Percentiles rank a stretch among this genome's conserved stretches.
phyloP scores from a whole-genome alignment of 1,284 basidiomycete genomes.

The Salmacisia buchloeana region DNA sequence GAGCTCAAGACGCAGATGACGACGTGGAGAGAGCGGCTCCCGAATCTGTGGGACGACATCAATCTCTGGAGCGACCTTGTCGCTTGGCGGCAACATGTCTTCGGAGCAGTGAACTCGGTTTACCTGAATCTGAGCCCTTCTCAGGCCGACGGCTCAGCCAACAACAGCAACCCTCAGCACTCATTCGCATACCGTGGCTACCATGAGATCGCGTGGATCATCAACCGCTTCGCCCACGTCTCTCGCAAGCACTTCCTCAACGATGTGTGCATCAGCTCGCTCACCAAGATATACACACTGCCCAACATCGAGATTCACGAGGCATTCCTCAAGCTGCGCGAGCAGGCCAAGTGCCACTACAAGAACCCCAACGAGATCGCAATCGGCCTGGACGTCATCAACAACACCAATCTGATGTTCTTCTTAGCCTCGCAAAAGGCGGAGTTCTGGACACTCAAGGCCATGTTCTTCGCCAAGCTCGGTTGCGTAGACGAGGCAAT shows the following conservation, averaged over 20 bases:
- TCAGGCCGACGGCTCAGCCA: constrained; percentile 35
- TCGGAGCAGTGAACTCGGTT: constrained; percentile 89
- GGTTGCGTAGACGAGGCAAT: constrained; percentile 86
- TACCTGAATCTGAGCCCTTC: constrained; percentile 72
- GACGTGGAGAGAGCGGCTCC: constrained; percentile 90
- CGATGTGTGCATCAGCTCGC: constrained; percentile 88
- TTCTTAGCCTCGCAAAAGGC: constrained; percentile 92
- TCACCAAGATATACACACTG: constrained; percentile 96
- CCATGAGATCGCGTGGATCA: constrained; percentile 99
- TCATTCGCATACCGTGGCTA: constrained; percentile 89
- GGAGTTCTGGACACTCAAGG: constrained; percentile 98
- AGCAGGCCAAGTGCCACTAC: constrained; percentile 98
- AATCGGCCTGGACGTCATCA: constrained; percentile 94
- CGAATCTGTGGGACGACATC: constrained; percentile 95
- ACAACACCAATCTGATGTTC: constrained; percentile 98
- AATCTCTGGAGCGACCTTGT: constrained; percentile 98
- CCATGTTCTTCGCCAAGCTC: constrained; percentile 92
- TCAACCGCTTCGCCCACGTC: constrained; percentile 99
- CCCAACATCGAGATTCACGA: constrained; percentile 99
- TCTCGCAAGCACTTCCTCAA: constrained; percentile 93
- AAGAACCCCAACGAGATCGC: constrained; percentile 89
- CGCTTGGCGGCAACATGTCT: constrained; percentile 88
- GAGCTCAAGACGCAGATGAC: constrained; percentile 70
- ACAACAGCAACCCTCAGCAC: constrained; percentile 55
- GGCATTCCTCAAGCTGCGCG: constrained; percentile 95